Base-by-base conservation (phyloP, 345 rosid genomes). In the Eucalyptus polyanthemos region DNA sequence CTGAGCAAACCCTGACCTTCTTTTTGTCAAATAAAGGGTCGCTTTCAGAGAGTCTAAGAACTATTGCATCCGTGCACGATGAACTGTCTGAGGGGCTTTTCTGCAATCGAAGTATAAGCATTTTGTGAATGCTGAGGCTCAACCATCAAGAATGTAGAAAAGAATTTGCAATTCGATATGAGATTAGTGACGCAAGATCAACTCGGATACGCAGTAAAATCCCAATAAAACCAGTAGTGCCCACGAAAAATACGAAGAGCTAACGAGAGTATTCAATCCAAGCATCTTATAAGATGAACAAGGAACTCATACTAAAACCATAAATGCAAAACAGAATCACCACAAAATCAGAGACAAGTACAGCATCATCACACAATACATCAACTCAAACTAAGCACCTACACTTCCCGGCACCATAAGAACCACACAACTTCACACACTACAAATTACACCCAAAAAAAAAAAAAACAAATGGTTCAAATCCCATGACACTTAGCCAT, bases 21-120 rank as follows among this genome's bases (percentile, higher is more conserved):
- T 96, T 96, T 87, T 94, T 91, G 88, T 92, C 91, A 90, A 92
- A 94, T 72, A 94, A 88, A 24, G 96, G 95, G 89, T 94, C 98
- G 91, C 87, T 89, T 90, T 93, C 86, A 50, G 93, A 50, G 49
- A 97, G 95, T 91, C 94, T 93, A 89, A 97, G 90, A 89, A 91
- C 91, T 44, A 95, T 44, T 27, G 90, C 92, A 88, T 60, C 92
- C 47, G 85, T 92, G 91, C 88, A 92, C 37, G 88, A 72, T 69
- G 87, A 87, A 34, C 87, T 91, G 86, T 67, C 86, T 31, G 89
- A 90, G 81, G 92, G 90, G 89, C 86, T 86, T n/a, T 90, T 88
- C 99, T 96, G 95, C 91, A 91, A 44, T 14, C 31, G 16, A 50
- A 21, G 89, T 65, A 89, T 42, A 81, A 40, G 50, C 83, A 4